These are phyloP conservation scores for Ceratobasidium sp. DNA, from an alignment of 1,284 basidiomycete species.

Conservation along the genomic window DNA sequence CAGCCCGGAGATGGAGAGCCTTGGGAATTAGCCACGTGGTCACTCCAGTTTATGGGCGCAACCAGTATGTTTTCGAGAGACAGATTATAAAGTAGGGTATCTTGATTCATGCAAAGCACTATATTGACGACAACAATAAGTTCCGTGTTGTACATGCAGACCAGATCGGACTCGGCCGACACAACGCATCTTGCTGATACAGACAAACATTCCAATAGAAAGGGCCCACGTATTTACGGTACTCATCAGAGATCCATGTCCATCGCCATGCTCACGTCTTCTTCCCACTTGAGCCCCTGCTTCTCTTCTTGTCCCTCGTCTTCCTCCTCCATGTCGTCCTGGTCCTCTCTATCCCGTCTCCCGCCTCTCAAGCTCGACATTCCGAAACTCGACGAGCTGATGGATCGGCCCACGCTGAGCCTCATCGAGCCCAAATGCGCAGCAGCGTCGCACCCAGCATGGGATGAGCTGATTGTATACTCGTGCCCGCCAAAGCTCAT, in stretches of 20 bases:
- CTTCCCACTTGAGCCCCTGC: conserved; percentile 41
- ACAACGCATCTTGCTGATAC: conserved; percentile 18
- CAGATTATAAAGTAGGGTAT: too few relatives aligned
- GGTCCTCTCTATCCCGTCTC: background rate
- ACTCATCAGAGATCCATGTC: conserved; percentile 47
- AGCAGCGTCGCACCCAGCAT: conserved; percentile 29
- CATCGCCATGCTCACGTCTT: conserved; percentile 47
- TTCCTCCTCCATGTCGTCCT: conserved; percentile 38
- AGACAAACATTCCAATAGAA: conserved; percentile 10
- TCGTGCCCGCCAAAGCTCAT: conserved; percentile 31
- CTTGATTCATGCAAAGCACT: conserved; percentile 33
- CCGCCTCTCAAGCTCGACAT: conserved; percentile 20
- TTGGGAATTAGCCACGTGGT: too few relatives aligned
- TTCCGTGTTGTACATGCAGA: conserved; percentile 14
- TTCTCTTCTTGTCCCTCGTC: conserved; percentile 31
- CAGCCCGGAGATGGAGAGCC: too few relatives aligned
- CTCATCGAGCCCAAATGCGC: conserved; percentile 39
- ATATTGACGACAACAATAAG: conserved; percentile 34
- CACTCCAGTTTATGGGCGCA: too few relatives aligned
- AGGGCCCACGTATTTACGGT: background rate
- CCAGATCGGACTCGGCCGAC: background rate
- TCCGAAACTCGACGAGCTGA: conserved; percentile 36
- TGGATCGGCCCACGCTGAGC: conserved; percentile 11
- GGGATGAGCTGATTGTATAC: conserved; percentile 27
- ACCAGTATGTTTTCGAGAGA: too few relatives aligned